These are phyloP conservation scores for Hericium coralloides DNA, from an alignment of 768 basidiomycete genomes.

Conservation along the genomic window DNA sequence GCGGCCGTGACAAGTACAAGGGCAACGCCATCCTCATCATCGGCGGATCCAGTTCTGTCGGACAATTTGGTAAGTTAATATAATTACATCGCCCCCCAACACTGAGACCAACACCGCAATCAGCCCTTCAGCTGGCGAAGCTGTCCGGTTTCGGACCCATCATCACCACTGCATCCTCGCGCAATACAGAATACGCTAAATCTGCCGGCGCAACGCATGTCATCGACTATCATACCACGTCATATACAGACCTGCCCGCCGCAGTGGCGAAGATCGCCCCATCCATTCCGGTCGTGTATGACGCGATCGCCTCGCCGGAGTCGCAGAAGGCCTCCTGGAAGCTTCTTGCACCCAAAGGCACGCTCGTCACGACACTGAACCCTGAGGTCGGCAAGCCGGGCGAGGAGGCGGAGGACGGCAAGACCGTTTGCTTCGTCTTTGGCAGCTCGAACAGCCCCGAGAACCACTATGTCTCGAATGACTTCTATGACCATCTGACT, in stretches of 20 bases:
- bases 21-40: conserved; percentile 38
- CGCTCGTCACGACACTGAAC: conserved; percentile 3
- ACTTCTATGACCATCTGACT: conserved; percentile 1
- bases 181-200: conserved; percentile 4
- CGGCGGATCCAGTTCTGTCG: conserved; percentile 41
- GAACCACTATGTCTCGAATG: not conserved
- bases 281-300: conserved; percentile 8
- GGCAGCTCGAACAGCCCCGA: not conserved
- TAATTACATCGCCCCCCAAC: not conserved
- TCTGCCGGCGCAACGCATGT: conserved; percentile 13
- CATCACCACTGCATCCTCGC: conserved; percentile 11
- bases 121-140: conserved; percentile 12
- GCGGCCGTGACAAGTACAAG: conserved; percentile 31
- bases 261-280: conserved; percentile 7
- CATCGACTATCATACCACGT: conserved; percentile 11
- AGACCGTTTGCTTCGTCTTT: not conserved
- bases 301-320: conserved; percentile 10
- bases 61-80: conserved; percentile 31
- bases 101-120: not conserved
- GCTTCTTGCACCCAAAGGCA: conserved; percentile 8
- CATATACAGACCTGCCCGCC: conserved; percentile 2
- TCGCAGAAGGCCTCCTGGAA: conserved; percentile 11
- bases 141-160: conserved; percentile 13
- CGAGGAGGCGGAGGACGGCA: not conserved
- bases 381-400: not conserved